These are phyloP conservation scores for Asclepias syriaca DNA, from an alignment of 257 asterid genomes.

Conservation along the genomic window DNA sequence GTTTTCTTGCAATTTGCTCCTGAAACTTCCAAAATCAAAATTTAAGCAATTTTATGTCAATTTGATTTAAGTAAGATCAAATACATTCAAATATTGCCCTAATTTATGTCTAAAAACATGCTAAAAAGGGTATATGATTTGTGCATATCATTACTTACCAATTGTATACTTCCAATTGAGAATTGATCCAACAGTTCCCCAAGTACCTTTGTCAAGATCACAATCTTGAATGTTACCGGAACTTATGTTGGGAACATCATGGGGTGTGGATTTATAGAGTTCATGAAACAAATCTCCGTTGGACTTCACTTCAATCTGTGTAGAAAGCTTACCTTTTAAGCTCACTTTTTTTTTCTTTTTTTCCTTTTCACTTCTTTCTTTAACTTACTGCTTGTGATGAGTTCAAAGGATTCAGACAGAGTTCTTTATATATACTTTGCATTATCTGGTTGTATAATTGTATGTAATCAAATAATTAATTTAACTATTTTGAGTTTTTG, in stretches of 20 bases:
- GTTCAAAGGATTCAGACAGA: neutral
- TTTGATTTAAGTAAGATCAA: too few relatives aligned
- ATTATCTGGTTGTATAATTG: too few relatives aligned
- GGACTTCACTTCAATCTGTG: constrained; percentile 11
- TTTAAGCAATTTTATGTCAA: too few relatives aligned
- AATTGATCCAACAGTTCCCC: constrained; percentile 25
- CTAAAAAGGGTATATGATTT: too few relatives aligned
- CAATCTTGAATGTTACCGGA: constrained; percentile 13
- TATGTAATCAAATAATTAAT: too few relatives aligned
- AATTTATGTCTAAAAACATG: too few relatives aligned
- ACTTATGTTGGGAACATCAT: neutral
- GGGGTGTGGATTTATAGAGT: constrained; percentile 8
- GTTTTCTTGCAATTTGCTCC: too few relatives aligned
- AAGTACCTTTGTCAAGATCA: constrained; percentile 15
- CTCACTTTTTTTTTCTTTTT: constrained; percentile 9
- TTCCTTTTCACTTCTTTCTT: neutral
- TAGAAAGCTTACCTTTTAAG: constrained; percentile 13
- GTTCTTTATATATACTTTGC: too few relatives aligned
- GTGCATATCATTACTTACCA: too few relatives aligned
- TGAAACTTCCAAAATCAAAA: too few relatives aligned
- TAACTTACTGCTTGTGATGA: neutral
- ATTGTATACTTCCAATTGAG: neutral
- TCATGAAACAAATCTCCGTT: constrained; percentile 19
- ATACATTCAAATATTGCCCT: too few relatives aligned
- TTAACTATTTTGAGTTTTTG: too few relatives aligned